Percentiles rank a stretch among this genome's conserved stretches.
phyloP scores from a whole-genome alignment of 345 rosid genomes.

The Gynandropsis gynandra region DNA sequence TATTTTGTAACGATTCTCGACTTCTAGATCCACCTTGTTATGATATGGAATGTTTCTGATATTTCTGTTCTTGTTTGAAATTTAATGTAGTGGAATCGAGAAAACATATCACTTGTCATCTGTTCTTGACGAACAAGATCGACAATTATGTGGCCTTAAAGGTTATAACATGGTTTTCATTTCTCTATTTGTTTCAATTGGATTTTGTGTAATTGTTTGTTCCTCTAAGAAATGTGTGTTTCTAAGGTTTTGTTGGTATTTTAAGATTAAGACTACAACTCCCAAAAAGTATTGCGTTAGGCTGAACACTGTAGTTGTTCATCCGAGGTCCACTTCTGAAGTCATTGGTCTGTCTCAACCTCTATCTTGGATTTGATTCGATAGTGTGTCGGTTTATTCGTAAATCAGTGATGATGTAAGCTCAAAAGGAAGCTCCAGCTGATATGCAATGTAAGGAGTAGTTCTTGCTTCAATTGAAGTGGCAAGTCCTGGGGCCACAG shows the following conservation, averaged over 20 bases:
- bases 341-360: conserved; percentile 42
- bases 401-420: conserved; percentile 98
- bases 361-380: background rate
- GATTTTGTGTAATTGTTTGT: background rate
- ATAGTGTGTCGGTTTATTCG: too few species aligned
- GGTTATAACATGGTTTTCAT: conserved; percentile 30
- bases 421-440: conserved; percentile 69
- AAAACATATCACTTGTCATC: conserved; percentile 80
- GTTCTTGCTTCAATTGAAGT: conserved; percentile 63
- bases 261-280: conserved; percentile 80
- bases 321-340: conserved; percentile 56
- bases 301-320: conserved; percentile 69
- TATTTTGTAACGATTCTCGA: conserved; percentile 4
- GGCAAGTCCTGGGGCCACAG: conserved; percentile 47
- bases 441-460: conserved; percentile 91
- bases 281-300: conserved; percentile 85
- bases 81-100: conserved; percentile 60
- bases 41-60: background rate
- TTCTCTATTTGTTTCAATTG: background rate
- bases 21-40: conserved; percentile 11
- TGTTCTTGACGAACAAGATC: conserved; percentile 73
- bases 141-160: conserved; percentile 68
- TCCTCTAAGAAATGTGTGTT: background rate
- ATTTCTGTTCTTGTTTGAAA: conserved; percentile 11
- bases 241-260: conserved; percentile 12